These are phyloP conservation scores for Massarina eburnea DNA, from an alignment of 2,329 filamentous ascomycete genomes.

Conservation along the genomic window DNA sequence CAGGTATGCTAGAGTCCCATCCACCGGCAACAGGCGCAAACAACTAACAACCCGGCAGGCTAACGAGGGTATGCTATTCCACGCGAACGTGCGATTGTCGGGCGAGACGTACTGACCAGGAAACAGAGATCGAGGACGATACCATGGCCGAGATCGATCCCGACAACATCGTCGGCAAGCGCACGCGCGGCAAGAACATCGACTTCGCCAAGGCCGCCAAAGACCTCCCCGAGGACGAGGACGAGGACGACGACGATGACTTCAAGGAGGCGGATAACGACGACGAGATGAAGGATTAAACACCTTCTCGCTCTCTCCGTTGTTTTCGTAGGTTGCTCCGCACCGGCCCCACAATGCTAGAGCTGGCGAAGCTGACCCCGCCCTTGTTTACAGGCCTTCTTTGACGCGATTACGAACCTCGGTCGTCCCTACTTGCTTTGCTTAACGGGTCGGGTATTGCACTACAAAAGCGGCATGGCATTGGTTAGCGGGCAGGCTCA, in stretches of 20 bases:
- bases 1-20: slow-evolving; percentile 49
- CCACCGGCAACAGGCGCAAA: slow-evolving; percentile 16
- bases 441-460: not conserved
- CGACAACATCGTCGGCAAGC: slow-evolving; percentile 80
- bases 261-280: slow-evolving; percentile 60
- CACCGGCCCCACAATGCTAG: not conserved
- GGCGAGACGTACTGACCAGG: slow-evolving; percentile 22
- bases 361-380: not conserved
- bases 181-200: slow-evolving; percentile 89
- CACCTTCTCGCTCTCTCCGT: slow-evolving; percentile 10
- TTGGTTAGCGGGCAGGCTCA: slow-evolving; percentile 26
- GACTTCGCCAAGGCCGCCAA: slow-evolving; percentile 90
- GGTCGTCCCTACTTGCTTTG: slow-evolving; percentile 16
- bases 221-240: slow-evolving; percentile 72
- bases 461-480: slow-evolving; percentile 22
- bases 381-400: slow-evolving; percentile 12
- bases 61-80: slow-evolving; percentile 37
- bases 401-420: slow-evolving; percentile 23
- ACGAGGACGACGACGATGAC: slow-evolving; percentile 74
- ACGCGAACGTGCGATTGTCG: slow-evolving; percentile 10
- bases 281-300: slow-evolving; percentile 69
- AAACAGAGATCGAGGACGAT: slow-evolving; percentile 67
- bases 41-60: slow-evolving; percentile 32
- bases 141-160: slow-evolving; percentile 90
- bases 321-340: slow-evolving; percentile 21